These are phyloP conservation scores for Trichosporon sp. DNA, from an alignment of 1,284 basidiomycete genomes.

Conservation along the genomic window DNA sequence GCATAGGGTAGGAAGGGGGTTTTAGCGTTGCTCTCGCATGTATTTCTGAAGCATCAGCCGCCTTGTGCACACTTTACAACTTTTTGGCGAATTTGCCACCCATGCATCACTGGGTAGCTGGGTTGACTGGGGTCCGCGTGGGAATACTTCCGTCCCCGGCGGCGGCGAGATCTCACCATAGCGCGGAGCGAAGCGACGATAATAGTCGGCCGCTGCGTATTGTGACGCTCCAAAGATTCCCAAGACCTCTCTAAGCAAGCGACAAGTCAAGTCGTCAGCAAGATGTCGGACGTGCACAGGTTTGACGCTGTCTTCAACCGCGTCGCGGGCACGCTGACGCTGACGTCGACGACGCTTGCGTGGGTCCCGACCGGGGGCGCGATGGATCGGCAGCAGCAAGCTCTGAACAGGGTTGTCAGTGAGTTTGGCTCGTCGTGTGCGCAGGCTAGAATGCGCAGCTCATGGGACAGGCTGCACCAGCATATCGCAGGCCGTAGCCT, in stretches of 20 bases:
- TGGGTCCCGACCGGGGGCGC: constrained; percentile 39
- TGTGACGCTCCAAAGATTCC: no score
- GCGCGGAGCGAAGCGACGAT: no score
- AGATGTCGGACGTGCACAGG: constrained; percentile 15
- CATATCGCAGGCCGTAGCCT: no score
- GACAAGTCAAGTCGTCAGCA: no score
- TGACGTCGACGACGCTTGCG: constrained; percentile 38
- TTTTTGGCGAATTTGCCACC: background rate
- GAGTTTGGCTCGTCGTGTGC: constrained; percentile 7
- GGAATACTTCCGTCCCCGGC: background rate
- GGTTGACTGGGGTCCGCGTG: background rate
- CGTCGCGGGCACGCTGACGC: constrained; percentile 37
- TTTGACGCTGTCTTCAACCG: constrained; percentile 44
- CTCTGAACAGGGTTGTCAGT: constrained; percentile 42
- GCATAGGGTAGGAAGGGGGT: background rate
- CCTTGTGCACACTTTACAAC: background rate
- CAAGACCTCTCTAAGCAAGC: no score
- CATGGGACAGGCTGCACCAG: no score
- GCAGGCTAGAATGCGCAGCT: no score
- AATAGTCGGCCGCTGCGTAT: no score
- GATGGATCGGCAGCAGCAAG: constrained; percentile 44
- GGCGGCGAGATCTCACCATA: background rate
- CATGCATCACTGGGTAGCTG: background rate
- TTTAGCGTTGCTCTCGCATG: background rate
- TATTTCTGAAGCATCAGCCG: background rate